Evolutionary conservation across 2,329 filamentous ascomycete genomes (phyloP).

Genomic region (Fonsecaea erecta): DNA sequence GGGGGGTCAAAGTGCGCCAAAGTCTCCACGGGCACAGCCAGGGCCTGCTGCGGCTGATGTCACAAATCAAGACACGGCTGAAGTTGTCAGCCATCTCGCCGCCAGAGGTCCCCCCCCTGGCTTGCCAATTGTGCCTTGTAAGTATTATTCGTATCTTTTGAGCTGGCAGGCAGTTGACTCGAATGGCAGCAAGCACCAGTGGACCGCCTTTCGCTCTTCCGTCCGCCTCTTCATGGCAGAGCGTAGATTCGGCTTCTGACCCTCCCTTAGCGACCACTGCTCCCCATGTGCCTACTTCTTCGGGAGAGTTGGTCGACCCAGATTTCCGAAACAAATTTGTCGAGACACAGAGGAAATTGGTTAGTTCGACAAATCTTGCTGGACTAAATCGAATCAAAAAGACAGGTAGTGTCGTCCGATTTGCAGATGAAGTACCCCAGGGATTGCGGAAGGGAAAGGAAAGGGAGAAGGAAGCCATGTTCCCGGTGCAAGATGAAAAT

Average conservation of each 20-base stretch:
- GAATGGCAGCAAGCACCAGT: conserved; percentile 17
- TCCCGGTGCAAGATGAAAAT: conserved; percentile 13
- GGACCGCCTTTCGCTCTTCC: conserved; percentile 32
- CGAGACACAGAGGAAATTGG: conserved; percentile 38
- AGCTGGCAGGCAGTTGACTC: conserved; percentile 4
- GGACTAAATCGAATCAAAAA: conserved; percentile 30
- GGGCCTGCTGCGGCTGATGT: not conserved
- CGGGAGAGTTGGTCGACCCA: conserved; percentile 43
- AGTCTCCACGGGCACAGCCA: conserved; percentile 8
- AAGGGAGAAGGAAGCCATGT: conserved; percentile 19
- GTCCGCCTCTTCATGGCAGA: conserved; percentile 37
- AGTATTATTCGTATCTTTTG: conserved; percentile 3
- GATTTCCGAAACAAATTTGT: conserved; percentile 47
- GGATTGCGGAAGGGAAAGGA: conserved; percentile 28
- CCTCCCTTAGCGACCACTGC: conserved; percentile 15
- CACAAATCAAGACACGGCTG: not conserved
- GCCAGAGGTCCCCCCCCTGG: conserved; percentile 22
- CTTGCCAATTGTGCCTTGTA: conserved; percentile 21
- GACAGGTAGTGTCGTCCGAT: conserved; percentile 35
- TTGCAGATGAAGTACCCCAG: conserved; percentile 32
- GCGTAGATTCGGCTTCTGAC: conserved; percentile 29
- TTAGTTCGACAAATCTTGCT: conserved; percentile 33
- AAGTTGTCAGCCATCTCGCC: not conserved
- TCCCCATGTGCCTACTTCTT: conserved; percentile 23
- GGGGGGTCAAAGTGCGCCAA: conserved; percentile 12